These are phyloP conservation scores for Phanerochaete sordida DNA, from an alignment of 768 basidiomycete genomes.

Conservation along the genomic window DNA sequence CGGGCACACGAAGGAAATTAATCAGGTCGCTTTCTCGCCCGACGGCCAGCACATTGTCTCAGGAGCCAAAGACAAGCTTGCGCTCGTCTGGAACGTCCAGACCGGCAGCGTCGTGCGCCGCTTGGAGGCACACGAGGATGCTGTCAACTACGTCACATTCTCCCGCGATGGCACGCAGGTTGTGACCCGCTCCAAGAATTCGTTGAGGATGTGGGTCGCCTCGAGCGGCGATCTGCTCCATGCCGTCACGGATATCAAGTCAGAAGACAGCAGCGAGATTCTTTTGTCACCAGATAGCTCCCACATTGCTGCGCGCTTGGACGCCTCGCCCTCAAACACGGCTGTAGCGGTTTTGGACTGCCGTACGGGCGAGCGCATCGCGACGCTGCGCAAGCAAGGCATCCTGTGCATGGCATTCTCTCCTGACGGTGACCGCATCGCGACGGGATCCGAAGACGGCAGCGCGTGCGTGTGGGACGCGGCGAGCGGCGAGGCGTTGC, in stretches of 20 bases:
- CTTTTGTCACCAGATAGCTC: conserved; percentile 19
- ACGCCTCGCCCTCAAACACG: no score
- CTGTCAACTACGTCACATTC: conserved; percentile 14
- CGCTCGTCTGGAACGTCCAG: conserved; percentile 19
- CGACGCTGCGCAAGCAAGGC: conserved; percentile 16
- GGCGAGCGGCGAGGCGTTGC: conserved; percentile 11
- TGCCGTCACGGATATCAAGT: not conserved
- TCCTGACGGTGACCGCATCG: conserved; percentile 14
- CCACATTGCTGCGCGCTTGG: conserved; percentile 12
- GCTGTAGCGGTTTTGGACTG: conserved; percentile 15
- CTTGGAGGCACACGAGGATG: not conserved
- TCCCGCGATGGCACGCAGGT: conserved; percentile 20
- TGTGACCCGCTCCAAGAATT: conserved; percentile 19
- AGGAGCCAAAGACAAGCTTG: conserved; percentile 16
- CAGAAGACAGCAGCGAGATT: conserved; percentile 11
- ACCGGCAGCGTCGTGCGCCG: conserved; percentile 5
- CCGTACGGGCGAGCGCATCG: not conserved
- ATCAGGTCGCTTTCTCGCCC: conserved; percentile 24
- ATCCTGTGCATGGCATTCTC: conserved; percentile 18
- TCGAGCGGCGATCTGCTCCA: not conserved
- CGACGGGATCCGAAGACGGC: conserved; percentile 20
- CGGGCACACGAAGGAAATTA: conserved; percentile 14
- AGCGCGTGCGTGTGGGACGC: conserved; percentile 23
- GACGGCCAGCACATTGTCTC: conserved; percentile 20
- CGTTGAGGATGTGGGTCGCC: conserved; percentile 23